Conservation (phyloP, 305 asterid genomes). For the Fraxinus nigra region DNA sequence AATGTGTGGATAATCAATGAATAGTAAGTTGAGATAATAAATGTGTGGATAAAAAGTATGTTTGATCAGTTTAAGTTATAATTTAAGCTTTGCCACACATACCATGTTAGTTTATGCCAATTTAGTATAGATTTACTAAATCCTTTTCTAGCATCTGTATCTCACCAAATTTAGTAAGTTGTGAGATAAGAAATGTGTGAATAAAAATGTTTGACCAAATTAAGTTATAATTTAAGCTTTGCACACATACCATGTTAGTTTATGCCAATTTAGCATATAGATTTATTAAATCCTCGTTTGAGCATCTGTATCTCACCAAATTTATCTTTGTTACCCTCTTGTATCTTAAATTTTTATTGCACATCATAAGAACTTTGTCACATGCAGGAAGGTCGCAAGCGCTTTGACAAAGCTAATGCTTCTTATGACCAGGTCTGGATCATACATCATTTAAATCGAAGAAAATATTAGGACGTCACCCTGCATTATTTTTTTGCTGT, state of each 20-base stretch:
- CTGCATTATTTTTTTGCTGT: not conserved
- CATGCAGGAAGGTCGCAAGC: conserved; percentile 92
- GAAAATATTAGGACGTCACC: not conserved
- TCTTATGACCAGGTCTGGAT: conserved; percentile 79
- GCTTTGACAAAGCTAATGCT: conserved; percentile 88
- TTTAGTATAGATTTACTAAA: not conserved
- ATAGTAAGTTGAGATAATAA: not conserved
- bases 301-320: not conserved
- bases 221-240: not conserved
- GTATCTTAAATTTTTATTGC: conserved; percentile 18
- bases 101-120: not conserved
- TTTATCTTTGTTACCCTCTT: not conserved
- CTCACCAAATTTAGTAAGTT: not conserved
- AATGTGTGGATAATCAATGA: not conserved
- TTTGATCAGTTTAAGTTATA: not conserved
- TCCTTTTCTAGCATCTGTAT: not conserved
- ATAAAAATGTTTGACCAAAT: not conserved
- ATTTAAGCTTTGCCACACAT: not conserved
- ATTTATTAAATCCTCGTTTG: not conserved
- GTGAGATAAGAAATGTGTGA: not conserved
- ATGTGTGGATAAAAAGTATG: not conserved
- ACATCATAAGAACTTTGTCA: conserved; percentile 28
- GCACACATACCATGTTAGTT: not conserved
- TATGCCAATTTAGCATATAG: not conserved
- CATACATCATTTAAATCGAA: conserved; percentile 6